Percentiles rank a stretch among this genome's conserved stretches.
Conservation (phyloP, 1,139 yeast genomes). For the Geotrichum aggregatum region DNA sequence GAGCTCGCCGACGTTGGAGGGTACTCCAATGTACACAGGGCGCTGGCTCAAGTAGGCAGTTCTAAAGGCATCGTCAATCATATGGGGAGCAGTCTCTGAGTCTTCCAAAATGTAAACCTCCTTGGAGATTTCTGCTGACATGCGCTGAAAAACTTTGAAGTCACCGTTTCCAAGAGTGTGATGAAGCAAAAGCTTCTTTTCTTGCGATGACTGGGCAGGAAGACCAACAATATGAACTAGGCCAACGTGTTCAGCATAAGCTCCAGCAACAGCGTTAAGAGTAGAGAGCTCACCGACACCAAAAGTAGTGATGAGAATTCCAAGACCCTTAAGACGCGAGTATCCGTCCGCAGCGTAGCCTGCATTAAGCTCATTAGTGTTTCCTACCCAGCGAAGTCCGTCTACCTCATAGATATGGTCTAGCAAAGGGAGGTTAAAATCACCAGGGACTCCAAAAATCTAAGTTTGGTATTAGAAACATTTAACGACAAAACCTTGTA, state of each 20-base stretch:
- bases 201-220: constrained; percentile 58
- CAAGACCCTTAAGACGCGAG: constrained; percentile 56
- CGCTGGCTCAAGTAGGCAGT: constrained; percentile 69
- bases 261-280: constrained; percentile 61
- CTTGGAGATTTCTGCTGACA: constrained; percentile 66
- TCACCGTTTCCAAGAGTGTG: constrained; percentile 84
- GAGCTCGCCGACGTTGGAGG: constrained; percentile 73
- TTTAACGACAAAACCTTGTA: neutral
- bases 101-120: constrained; percentile 64
- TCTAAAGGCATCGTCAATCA: constrained; percentile 70
- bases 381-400: constrained; percentile 43
- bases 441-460: constrained; percentile 57
- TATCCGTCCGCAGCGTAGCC: constrained; percentile 69
- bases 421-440: constrained; percentile 53
- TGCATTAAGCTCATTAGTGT: constrained; percentile 50
- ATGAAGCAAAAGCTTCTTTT: constrained; percentile 54
- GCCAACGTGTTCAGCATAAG: constrained; percentile 62
- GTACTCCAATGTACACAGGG: constrained; percentile 80
- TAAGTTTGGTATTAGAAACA: constrained; percentile 21
- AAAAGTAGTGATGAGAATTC: constrained; percentile 58
- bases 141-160: constrained; percentile 70
- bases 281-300: constrained; percentile 76
- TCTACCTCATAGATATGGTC: constrained; percentile 51
- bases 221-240: constrained; percentile 65
- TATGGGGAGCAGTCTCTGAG: constrained; percentile 58